Evolutionary conservation across 805 yeast genomes (phyloP).

Genomic region (Tetrapisispora fleetii): DNA sequence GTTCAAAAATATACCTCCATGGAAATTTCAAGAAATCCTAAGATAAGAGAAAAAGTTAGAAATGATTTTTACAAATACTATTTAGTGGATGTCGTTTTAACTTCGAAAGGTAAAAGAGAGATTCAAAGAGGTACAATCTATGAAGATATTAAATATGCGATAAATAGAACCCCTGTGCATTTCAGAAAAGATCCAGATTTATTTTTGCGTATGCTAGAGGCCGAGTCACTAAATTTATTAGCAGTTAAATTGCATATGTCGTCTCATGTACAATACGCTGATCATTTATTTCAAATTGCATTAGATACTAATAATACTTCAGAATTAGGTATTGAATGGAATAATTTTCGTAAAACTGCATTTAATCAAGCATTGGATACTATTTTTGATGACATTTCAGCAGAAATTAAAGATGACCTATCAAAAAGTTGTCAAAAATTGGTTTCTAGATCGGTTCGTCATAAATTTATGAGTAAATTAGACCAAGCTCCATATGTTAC

Average conservation of each 20-base stretch:
- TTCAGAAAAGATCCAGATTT: constrained; percentile 68
- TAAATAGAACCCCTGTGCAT: constrained; percentile 68
- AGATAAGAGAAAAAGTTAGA: constrained; percentile 61
- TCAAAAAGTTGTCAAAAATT: constrained; percentile 65
- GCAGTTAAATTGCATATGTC: constrained; percentile 48
- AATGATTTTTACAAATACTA: constrained; percentile 54
- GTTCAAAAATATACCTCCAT: constrained; percentile 69
- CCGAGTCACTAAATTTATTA: constrained; percentile 70
- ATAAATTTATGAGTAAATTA: constrained; percentile 54
- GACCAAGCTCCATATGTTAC: constrained; percentile 95
- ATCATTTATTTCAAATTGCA: constrained; percentile 41
- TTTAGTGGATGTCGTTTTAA: constrained; percentile 59
- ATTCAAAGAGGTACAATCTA: constrained; percentile 75
- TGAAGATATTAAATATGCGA: constrained; percentile 85
- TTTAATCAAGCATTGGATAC: constrained; percentile 59
- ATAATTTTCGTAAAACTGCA: constrained; percentile 56
- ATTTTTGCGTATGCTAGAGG: constrained; percentile 82
- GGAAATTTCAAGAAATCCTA: constrained; percentile 72
- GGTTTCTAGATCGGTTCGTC: constrained; percentile 61
- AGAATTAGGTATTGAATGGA: constrained; percentile 73
- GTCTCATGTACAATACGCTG: constrained; percentile 31
- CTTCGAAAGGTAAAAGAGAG: constrained; percentile 72
- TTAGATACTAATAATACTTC: constrained; percentile 72
- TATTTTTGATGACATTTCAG: constrained; percentile 54
- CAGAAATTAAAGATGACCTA: constrained; percentile 74